A percentile compares a stretch with the other conserved stretches of the same genome.
Evolutionary conservation across 2,329 filamentous ascomycete species (phyloP).

Genomic region (Diplodia corticola): DNA sequence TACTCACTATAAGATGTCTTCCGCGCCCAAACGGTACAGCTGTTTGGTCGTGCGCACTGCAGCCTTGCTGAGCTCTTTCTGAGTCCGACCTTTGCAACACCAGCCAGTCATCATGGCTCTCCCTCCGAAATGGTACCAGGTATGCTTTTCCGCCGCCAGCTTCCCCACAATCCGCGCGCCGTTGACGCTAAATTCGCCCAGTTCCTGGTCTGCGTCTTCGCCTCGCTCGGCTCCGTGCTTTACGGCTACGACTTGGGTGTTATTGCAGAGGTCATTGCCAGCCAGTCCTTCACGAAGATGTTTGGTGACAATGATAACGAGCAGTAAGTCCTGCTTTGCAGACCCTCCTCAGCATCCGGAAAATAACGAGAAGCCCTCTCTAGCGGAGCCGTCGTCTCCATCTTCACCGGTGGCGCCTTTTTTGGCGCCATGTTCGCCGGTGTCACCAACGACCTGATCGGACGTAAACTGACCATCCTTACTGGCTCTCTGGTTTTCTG

Average conservation of each 20-base stretch:
- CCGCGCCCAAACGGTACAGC: neutral
- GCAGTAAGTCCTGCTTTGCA: conserved; percentile 27
- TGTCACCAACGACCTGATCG: conserved; percentile 62
- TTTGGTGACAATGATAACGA: conserved; percentile 46
- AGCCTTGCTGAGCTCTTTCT: neutral
- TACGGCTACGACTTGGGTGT: conserved; percentile 63
- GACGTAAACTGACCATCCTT: conserved; percentile 70
- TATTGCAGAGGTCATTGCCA: conserved; percentile 58
- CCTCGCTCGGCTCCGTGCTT: conserved; percentile 59
- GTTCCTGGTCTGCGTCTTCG: conserved; percentile 61
- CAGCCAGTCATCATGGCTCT: conserved; percentile 47
- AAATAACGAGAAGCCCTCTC: neutral
- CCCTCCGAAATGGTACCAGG: conserved; percentile 60
- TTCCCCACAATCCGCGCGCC: neutral
- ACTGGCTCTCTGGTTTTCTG: conserved; percentile 71
- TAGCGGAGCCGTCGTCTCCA: conserved; percentile 70
- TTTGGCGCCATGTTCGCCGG: conserved; percentile 68
- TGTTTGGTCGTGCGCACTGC: neutral
- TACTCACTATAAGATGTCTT: conserved; percentile 3
- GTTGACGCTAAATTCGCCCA: conserved; percentile 30
- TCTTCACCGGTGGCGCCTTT: conserved; percentile 77
- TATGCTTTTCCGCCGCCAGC: conserved; percentile 26
- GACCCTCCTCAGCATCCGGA: neutral
- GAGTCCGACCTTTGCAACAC: neutral
- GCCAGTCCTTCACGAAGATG: conserved; percentile 42